A percentile compares a stretch with the other conserved stretches of the same genome.
Conservation (phyloP, 345 rosid species). For the Moringa oleifera region DNA sequence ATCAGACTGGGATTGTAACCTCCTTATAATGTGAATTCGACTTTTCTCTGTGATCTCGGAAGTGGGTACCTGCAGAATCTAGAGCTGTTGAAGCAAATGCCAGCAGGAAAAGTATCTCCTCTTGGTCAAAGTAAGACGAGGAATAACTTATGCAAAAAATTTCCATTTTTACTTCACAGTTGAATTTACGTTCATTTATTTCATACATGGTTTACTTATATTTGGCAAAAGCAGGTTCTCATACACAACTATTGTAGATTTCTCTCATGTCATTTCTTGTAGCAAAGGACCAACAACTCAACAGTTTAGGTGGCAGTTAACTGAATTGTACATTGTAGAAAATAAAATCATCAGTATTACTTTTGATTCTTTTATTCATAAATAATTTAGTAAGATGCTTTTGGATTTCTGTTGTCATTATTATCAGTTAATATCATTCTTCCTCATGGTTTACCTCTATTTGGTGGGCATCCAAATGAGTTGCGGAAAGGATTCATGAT, state of each 20-base stretch:
- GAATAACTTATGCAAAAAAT: not conserved
- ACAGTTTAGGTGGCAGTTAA: not conserved
- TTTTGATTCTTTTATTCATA: not conserved
- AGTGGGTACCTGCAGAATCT: not conserved
- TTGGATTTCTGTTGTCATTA: no score
- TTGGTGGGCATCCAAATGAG: no score
- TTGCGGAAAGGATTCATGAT: no score
- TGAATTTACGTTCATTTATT: no score
- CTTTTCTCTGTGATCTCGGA: not conserved
- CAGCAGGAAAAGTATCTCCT: not conserved
- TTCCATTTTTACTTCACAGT: no score
- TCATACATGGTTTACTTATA: not conserved
- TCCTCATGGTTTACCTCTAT: no score
- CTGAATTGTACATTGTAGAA: slow-evolving; percentile 21
- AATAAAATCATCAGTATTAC: slow-evolving; percentile 1
- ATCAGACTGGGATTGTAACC: slow-evolving; percentile 46
- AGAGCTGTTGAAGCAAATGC: not conserved
- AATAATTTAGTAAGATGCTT: no score
- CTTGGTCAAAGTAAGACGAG: not conserved
- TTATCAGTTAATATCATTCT: no score
- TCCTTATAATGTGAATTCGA: slow-evolving; percentile 26
- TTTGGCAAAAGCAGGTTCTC: not conserved
- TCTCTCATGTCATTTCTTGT: not conserved
- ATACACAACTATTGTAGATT: not conserved
- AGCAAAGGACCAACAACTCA: not conserved